Base-by-base conservation (phyloP, 192 early-diverging fungal genomes). In the Podila minutissima region DNA sequence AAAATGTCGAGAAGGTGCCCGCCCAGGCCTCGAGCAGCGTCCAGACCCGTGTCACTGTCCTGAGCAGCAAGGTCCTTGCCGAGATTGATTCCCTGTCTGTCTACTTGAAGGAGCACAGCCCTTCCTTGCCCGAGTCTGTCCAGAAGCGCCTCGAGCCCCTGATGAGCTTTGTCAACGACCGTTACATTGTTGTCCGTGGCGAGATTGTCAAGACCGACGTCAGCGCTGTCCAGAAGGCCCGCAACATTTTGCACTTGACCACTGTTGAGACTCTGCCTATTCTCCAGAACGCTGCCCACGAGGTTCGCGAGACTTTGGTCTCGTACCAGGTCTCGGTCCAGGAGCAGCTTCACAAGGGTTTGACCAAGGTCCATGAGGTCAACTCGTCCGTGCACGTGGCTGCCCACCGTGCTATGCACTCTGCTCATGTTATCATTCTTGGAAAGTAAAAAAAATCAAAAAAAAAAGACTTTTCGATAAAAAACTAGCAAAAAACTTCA, bases 221-320 rank as follows among this genome's bases (percentile, higher is more conserved):
- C 4, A 61, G 86, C 26, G 76, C 88, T 13, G 26, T 89, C 48
- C 84, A 89, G 48, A 89, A 89, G 71, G 90, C 90, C 5, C 82
- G 72, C 59, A 85, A 87, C 69, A 85, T 91, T 24, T 62, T 89
- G 29, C 71, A 83, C 8, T 59, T 91, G 24, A 88, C 87, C 59
- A 86, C 82, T 22, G 83, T 84, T 17, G 83, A 88, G 59, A 85
- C 86, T 11, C 41, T 90, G 19, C 89, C 89, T 2, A 64, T 88
- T 26, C 64, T 90, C 15, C 81, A 85, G 59, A 66, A 46, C 19
- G 85, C 87, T 11, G 70, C 86, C 26, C 68, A 81, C 41, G 85
- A 84, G 38, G 65, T 90, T 55, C 85, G 82, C 68, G 86, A 86
- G 60, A 67, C 74, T 19, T 53, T 84, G 4, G 31, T 69, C 24